Base-by-base conservation (phyloP, 2,329 filamentous ascomycete genomes). In the Colletotrichum simmondsii region DNA sequence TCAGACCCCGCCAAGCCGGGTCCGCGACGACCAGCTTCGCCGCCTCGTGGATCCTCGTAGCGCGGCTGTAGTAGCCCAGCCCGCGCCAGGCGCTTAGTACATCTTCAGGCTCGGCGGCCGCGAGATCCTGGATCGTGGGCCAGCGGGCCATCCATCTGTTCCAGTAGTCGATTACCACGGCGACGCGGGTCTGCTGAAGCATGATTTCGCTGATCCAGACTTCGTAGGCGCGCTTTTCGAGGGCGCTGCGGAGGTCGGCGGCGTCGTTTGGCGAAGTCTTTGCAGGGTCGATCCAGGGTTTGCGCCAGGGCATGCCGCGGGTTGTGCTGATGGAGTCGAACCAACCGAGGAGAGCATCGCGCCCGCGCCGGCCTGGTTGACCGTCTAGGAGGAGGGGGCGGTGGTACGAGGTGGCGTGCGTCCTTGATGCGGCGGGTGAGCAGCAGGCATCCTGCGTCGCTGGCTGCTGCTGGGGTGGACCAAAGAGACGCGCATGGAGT, bases 171-270 rank as follows among this genome's bases (percentile, higher is more conserved):
- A 91, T 87, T 0, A 92, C 90, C 7, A 87, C 87, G 2, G 88
- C 85, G 4, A 92, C 90, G 32, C 90, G 88, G 2, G 90, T 92
- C 80, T 92, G 90, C 79, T 92, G 90, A 12, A 92, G 85, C 90
- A 92, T 92, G 75, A 92, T 88, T 81, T 92, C 90, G 77, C 87
- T 90, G 77, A 92, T 91, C 89, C 90, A 92, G 59, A 92, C 90
- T 78, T 92, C 87, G 80, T 92, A 92, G 2, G 90, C 90, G 60
- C 90, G 87, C 35, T 82, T 85, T 71, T 87, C 86, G 12, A 91
- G 82, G 3, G 79, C 79, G n/a, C 71, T 59, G 35, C 84, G 83
- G 10, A 88, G 81, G n/a, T 81, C 80, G 2, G 77, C 74, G 1
- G 77, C 75, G 19, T 65, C 30, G 26, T 67, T 28, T 24, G 78